Base-by-base conservation (phyloP, 768 basidiomycete genomes). In the Kwoniella bestiolae region DNA sequence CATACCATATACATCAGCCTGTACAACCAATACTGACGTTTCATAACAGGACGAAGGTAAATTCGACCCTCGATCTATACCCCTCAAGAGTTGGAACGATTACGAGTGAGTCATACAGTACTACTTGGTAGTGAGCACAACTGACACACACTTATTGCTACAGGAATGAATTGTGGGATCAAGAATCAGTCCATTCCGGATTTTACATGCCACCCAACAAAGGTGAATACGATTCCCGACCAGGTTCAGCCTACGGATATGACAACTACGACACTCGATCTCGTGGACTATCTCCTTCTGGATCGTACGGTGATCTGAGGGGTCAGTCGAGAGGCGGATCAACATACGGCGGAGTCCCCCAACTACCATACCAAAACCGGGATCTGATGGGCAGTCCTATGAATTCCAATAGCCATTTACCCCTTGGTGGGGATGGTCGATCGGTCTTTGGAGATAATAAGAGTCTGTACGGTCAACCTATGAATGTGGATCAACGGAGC, bases 101-200 rank as follows among this genome's bases (percentile, higher is more conserved):
- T 96, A 95, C 74, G 92, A 93, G 81, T 71, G 88, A 84, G 58
- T 56, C 21, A 31, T 18, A 41, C 18, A 29, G 26, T 23, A 21
- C 46, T 29, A 5, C 50, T 32, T 52, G 67, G 0, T 71, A 73
- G 73, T 29, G n/a, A n/a, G n/a, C n/a, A n/a, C 50, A 70, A 76
- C 50, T 35, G 51, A 63, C 38, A 53, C n/a, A n/a, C n/a, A n/a
- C n/a, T 34, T 41, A 35, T 45, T 25, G 59, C 50, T 29, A 6
- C 69, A 92, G 90, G 89, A 96, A 94, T 75, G 94, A 95, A 80
- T 87, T 96, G 11, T 97, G 94, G 94, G 94, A 96, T 77, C 93
- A 94, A 80, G 94, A 95, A 70, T 94, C 91, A 0, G 94, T 94
- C 74, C 93, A 95, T 81, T 93, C 91, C 56, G 92, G 92, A 7